Conservation (phyloP, 208 protist species). For the Trypanosoma congolense region DNA sequence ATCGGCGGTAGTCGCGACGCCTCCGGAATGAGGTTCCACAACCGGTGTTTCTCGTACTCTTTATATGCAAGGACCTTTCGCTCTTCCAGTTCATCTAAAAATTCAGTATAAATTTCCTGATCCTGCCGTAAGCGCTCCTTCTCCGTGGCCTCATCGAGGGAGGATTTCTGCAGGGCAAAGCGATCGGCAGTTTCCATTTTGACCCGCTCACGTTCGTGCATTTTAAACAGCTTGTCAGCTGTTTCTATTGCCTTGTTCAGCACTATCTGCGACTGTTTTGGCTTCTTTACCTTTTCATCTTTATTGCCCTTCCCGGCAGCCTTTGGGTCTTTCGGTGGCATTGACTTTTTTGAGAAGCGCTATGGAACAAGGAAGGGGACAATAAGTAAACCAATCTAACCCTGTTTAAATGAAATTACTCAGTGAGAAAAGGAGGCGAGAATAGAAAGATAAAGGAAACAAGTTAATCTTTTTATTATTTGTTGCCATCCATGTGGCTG, state of each 20-base stretch:
- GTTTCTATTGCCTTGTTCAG: conserved; percentile 46
- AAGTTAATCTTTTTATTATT: background rate
- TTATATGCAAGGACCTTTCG: conserved; percentile 63
- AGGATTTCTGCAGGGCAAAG: conserved; percentile 32
- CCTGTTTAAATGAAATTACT: no score
- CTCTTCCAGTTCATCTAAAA: conserved; percentile 33
- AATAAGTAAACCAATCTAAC: no score
- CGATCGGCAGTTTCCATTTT: conserved; percentile 55
- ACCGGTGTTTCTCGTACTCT: conserved; percentile 74
- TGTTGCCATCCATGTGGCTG: no score
- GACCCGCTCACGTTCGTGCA: conserved; percentile 70
- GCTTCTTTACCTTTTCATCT: conserved; percentile 63
- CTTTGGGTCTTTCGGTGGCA: conserved; percentile 33
- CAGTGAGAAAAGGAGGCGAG: conserved; percentile 9
- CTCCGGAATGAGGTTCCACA: conserved; percentile 60
- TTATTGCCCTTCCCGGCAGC: conserved; percentile 1
- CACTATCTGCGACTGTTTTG: conserved; percentile 38
- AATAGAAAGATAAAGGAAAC: conserved; percentile 24
- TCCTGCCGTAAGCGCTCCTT: conserved; percentile 61
- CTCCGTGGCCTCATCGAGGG: conserved; percentile 50
- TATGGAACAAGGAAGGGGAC: no score
- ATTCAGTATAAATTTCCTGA: conserved; percentile 24
- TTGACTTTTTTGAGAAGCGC: conserved; percentile 10
- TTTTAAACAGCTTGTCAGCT: conserved; percentile 72
- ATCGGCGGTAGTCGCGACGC: conserved; percentile 77